Percentiles rank a stretch among this genome's conserved stretches.
These are phyloP conservation scores for Kluyveromyces lactis DNA, from an alignment of 805 yeast genomes.

Conservation along the genomic window DNA sequence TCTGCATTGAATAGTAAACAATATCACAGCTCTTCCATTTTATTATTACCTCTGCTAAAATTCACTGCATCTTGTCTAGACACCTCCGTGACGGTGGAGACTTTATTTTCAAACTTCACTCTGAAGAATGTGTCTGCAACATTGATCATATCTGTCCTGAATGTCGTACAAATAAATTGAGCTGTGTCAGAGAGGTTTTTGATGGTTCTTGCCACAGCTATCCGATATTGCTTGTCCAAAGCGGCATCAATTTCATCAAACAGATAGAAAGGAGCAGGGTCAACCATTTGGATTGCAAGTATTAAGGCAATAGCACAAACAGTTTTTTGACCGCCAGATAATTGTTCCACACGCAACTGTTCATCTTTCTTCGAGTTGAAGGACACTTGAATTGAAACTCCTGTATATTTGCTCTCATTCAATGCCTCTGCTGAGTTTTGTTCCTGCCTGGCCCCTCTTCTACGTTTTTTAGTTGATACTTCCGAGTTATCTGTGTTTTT, in stretches of 20 bases:
- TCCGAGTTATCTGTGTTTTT: constrained; percentile 18
- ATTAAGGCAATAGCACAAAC: constrained; percentile 93
- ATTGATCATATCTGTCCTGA: constrained; percentile 84
- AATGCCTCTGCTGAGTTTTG: constrained; percentile 6
- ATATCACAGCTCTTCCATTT: constrained; percentile 19
- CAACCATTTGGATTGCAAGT: constrained; percentile 87
- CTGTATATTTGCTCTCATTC: constrained; percentile 42
- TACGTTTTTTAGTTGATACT: constrained; percentile 9
- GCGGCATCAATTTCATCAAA: constrained; percentile 98
- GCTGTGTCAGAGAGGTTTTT: constrained; percentile 56
- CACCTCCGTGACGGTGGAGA: constrained; percentile 69
- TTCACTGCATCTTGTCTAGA: constrained; percentile 63
- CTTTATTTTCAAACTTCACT: constrained; percentile 74
- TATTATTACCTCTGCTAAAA: constrained; percentile 61
- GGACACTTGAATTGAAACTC: constrained; percentile 81
- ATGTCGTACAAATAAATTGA: constrained; percentile 94
- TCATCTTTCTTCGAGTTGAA: constrained; percentile 82
- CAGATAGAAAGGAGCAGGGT: constrained; percentile 93
- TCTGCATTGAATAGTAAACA: background rate
- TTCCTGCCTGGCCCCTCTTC: constrained; percentile 12
- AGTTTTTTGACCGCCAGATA: constrained; percentile 96
- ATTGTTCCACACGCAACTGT: constrained; percentile 79
- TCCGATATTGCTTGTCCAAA: constrained; percentile 83
- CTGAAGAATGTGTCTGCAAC: constrained; percentile 85
- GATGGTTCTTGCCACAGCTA: constrained; percentile 75